Percentiles rank a stretch among this genome's conserved stretches.
These are phyloP conservation scores for Miscanthus sacchariflorus DNA, from an alignment of 202 grass and related monocot genomes.

Conservation along the genomic window DNA sequence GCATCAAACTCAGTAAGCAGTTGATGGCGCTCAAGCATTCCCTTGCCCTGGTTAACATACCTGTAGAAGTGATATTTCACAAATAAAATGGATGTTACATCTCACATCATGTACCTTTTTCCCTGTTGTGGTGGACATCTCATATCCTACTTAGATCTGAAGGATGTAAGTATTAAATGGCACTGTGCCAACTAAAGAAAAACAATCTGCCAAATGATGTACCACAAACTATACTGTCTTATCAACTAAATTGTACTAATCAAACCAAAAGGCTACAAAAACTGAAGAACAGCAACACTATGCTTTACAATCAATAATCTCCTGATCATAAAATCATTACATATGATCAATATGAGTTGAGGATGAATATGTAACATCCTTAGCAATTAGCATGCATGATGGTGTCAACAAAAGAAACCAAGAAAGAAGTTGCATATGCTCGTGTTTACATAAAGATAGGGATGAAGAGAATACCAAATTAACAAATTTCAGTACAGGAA, in stretches of 20 bases:
- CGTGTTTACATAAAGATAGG: background rate
- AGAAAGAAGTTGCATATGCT: background rate
- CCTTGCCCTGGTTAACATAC: conserved; percentile 88
- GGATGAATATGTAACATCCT: background rate
- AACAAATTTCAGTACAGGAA: conserved; percentile 12
- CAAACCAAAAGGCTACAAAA: conserved; percentile 3
- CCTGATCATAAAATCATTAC: background rate
- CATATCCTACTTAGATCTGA: conserved; percentile 12
- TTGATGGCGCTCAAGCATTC: conserved; percentile 92
- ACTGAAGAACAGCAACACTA: background rate
- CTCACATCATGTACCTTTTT: conserved; percentile 17
- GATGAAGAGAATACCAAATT: background rate
- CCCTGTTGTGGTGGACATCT: background rate
- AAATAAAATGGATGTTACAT: conserved; percentile 13
- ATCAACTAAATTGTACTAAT: background rate
- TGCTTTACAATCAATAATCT: background rate
- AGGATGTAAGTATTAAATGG: conserved; percentile 20
- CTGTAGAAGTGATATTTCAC: conserved; percentile 45
- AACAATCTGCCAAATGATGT: conserved; percentile 5
- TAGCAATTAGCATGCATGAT: conserved; percentile 1
- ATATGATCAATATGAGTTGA: background rate
- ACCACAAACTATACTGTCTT: conserved; percentile 8
- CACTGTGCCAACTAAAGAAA: background rate
- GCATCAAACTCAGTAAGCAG: conserved; percentile 82
- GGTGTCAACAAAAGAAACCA: background rate